Evolutionary conservation across 2,329 filamentous ascomycete species (phyloP), one percentile per base, ranked within the genome.

Genomic region (Graphilbum sp.): DNA sequence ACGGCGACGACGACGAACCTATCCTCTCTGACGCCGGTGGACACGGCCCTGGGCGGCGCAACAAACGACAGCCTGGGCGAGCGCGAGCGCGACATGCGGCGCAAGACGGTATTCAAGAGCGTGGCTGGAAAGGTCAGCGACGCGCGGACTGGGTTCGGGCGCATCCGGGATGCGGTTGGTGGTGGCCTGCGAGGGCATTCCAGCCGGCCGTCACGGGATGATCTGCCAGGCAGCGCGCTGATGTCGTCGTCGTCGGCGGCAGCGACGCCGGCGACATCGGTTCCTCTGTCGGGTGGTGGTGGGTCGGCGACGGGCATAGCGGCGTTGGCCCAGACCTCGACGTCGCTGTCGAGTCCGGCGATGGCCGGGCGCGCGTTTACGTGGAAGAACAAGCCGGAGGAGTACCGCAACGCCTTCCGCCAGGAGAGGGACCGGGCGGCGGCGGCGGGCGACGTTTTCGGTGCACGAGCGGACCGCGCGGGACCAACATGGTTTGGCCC

Each of bases 81-180:
- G 7, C 27, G 27, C 13, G 27, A 29, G 6, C 7, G 27, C 12
- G 71, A 74, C 45, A 67, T 71, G 15, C 54, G 73, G 19, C 71
- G 76, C 23, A 76, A 69, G 46, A 71, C 72, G 0, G 69, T 85
- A 15, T 80, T 87, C 55, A 90, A 83, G 54, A 81, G 77, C 43
- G 82, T 90, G 15, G 79, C 79, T 3, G 82, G 73, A 5, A 79
- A 80, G 46, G 79, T 83, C 52, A 81, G 72, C 44, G 85, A 92
- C 55, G 82, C 85, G 34, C 76, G 80, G 34, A 85, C 79, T 40
- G 85, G 86, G 0, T 68, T 94, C 40, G 82, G 81, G 2, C 76
- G 83, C 27, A 86, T 95, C 54, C 87, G 87, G 51, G 85, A 88
- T 52, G 84, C 77, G 3, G 80, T 94, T 27, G 82, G 83, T 1